Percentiles rank a stretch among this genome's conserved stretches.
These are phyloP conservation scores for Megacollybia platyphylla DNA, from an alignment of 1,284 basidiomycete species.

Conservation along the genomic window DNA sequence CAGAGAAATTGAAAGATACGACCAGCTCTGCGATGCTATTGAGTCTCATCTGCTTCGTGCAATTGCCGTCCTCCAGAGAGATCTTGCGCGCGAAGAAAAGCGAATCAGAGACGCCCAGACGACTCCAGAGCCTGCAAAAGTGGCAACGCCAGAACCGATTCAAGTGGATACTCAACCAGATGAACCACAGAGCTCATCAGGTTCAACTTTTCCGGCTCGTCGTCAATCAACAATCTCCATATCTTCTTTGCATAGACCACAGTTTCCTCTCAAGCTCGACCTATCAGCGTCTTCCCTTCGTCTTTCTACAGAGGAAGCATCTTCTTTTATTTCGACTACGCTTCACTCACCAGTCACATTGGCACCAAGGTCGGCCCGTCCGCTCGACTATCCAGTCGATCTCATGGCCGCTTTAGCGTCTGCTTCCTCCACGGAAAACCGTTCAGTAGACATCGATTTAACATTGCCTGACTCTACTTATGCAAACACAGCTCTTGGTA, in stretches of 20 bases:
- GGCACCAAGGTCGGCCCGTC: conserved; percentile 61
- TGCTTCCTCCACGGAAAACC: conserved; percentile 11
- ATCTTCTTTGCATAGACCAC: conserved; percentile 59
- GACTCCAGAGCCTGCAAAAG: conserved; percentile 16
- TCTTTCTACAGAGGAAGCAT: conserved; percentile 45
- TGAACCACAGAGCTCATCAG: conserved; percentile 10
- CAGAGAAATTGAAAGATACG: conserved; percentile 61
- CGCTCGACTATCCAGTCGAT: conserved; percentile 40
- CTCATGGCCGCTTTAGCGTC: conserved; percentile 46
- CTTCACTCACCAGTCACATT: conserved; percentile 66
- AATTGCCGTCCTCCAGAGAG: conserved; percentile 56
- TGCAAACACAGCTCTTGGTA: conserved; percentile 25
- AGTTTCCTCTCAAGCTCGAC: conserved; percentile 61
- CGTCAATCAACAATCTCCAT: conserved; percentile 65
- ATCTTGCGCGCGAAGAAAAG: conserved; percentile 46
- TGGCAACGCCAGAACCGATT: conserved; percentile 14
- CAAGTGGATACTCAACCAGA: conserved; percentile 17
- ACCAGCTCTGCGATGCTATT: conserved; percentile 63
- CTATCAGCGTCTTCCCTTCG: conserved; percentile 53
- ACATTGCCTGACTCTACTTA: conserved; percentile 22
- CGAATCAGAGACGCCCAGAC: conserved; percentile 33
- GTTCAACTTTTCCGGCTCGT: conserved; percentile 20
- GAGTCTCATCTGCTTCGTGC: conserved; percentile 61
- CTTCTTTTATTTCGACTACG: conserved; percentile 35
- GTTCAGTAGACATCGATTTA: conserved; percentile 26